Evolutionary conservation across 2,329 filamentous ascomycete species (phyloP), one percentile per base, ranked within the genome.

Genomic region (Verticillium nonalfalfae): DNA sequence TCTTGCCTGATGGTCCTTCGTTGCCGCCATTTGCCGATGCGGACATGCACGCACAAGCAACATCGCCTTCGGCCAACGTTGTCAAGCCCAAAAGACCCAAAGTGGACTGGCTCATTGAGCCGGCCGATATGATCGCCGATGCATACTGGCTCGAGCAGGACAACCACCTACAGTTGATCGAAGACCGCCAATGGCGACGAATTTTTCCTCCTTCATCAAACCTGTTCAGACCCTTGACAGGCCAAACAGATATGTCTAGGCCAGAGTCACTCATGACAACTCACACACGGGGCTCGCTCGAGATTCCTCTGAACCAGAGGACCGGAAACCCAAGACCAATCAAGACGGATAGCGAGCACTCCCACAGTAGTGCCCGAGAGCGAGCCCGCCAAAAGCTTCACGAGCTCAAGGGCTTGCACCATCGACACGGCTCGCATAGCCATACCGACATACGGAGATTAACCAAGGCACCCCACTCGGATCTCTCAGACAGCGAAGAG

Each of bases 51-150:
- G 71, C 75, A 4, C 69, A 75, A 9, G 78, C 80, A 34, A 68
- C 67, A 18, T 75, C 79, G n/a, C 76, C 78, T 4, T 72, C 78
- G 7, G 78, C 73, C 55, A 73, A 72, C 60, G 74, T 78, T 63
- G 77, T 79, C 13, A 92, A 92, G 64, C 78, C 85, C 3, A 86
- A 87, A 61, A 85, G 92, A 57, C 88, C 90, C 1, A 85, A 91
- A 62, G 86, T 93, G 31, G 93, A 96, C 70, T 98, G 95, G 95
- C 83, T 85, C 45, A 85, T 93, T 18, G 85, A 90, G 55, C 91
- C 94, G 0, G 88, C 90, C 61, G 93, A 98, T 71, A 83, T 97
- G 73, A 79, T 98, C 56, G 93, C 93, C 4, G 95, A 99, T 76
- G 82, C 90, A 1, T 91, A 93, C 69, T 99, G 95, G 95, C 77